These are phyloP conservation scores for Gloeopeniophorella convolvens DNA, from an alignment of 768 basidiomycete genomes.

Conservation along the genomic window DNA sequence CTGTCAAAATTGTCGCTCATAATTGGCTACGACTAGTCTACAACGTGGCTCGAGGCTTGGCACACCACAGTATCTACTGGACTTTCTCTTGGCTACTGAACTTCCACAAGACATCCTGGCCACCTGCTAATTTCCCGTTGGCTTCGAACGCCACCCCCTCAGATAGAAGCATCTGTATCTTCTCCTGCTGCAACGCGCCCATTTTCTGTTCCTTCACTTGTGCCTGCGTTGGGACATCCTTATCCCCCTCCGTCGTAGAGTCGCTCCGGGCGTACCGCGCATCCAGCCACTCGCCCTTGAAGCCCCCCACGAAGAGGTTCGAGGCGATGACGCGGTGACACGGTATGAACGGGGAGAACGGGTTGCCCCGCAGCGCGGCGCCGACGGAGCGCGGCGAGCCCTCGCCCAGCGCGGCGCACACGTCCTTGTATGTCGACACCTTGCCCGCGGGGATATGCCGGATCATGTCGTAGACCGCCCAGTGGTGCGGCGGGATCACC, in stretches of 20 bases:
- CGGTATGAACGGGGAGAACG: conserved; percentile 60
- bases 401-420: conserved; percentile 40
- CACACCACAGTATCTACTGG: too few species aligned
- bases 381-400: conserved; percentile 75
- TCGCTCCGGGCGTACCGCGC: too few species aligned
- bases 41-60: too few species aligned
- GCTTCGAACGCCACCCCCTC: conserved; percentile 17
- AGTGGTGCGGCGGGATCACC: conserved; percentile 20
- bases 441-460: conserved; percentile 14
- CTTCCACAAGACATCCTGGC: conserved; percentile 11
- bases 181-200: conserved; percentile 16
- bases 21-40: too few species aligned
- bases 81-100: too few species aligned
- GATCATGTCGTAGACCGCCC: conserved; percentile 21
- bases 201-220: conserved; percentile 10
- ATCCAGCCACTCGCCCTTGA: conserved; percentile 54
- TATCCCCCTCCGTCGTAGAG: not conserved
- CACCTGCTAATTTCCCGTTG: conserved; percentile 6
- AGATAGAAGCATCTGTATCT: conserved; percentile 13
- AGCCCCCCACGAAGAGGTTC: conserved; percentile 55
- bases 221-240: conserved; percentile 22
- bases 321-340: conserved; percentile 68
- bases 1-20: too few species aligned
- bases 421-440: conserved; percentile 22
- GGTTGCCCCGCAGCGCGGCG: conserved; percentile 54